These are phyloP conservation scores for Ceratobasidium theobromae DNA, from an alignment of 1,284 basidiomycete genomes.

Conservation along the genomic window DNA sequence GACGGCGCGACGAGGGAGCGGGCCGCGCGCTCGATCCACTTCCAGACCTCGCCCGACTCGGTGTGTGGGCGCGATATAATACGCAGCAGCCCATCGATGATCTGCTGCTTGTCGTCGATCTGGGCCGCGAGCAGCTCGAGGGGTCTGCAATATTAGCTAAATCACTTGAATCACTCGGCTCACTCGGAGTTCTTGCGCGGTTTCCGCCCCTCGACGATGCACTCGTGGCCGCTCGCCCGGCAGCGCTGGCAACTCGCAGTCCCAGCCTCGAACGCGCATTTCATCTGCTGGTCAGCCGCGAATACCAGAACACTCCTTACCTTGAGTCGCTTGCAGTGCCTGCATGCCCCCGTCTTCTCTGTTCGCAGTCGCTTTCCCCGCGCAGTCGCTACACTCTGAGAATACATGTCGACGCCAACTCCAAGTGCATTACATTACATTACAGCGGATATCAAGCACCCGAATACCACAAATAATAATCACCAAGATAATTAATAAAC, in stretches of 20 bases:
- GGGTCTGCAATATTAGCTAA: not conserved
- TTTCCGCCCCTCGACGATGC: constrained; percentile 77
- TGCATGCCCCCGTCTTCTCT: constrained; percentile 71
- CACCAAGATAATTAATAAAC: no score
- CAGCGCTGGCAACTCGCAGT: constrained; percentile 55
- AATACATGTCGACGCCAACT: no score
- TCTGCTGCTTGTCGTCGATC: constrained; percentile 26
- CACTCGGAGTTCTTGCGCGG: constrained; percentile 46
- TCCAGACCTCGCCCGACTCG: constrained; percentile 13
- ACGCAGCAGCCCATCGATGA: constrained; percentile 9
- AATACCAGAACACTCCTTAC: constrained; percentile 47
- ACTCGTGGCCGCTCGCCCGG: constrained; percentile 52
- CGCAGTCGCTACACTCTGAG: no score
- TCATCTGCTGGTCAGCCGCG: constrained; percentile 58
- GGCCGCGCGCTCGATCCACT: constrained; percentile 20
- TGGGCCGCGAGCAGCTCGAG: constrained; percentile 15
- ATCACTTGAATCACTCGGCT: not conserved
- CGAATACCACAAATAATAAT: no score
- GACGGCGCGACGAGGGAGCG: constrained; percentile 9
- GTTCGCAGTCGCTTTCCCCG: not conserved
- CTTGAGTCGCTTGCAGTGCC: constrained; percentile 80
- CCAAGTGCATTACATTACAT: no score
- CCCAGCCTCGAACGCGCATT: constrained; percentile 71
- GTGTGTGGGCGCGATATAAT: not conserved
- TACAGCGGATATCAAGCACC: no score